A percentile compares a stretch with the other conserved stretches of the same genome.
Conservation (phyloP, 2,329 filamentous ascomycete genomes). For the Penicillium vulpinum region DNA sequence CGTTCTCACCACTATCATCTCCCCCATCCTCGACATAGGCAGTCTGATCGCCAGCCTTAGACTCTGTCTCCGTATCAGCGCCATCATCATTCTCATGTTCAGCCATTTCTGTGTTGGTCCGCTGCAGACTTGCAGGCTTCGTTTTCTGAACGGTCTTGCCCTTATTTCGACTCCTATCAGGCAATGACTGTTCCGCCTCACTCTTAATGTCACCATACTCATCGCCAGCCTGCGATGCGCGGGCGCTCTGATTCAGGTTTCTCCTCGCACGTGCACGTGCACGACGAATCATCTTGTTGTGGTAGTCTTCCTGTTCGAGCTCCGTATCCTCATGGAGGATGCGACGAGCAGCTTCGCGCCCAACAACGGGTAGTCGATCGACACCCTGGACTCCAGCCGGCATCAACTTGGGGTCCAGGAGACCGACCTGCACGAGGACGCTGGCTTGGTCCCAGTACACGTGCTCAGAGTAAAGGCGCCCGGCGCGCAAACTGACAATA, state of each 20-base stretch:
- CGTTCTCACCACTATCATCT: slow-evolving; percentile 2
- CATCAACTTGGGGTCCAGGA: slow-evolving; percentile 58
- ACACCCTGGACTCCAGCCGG: slow-evolving; percentile 47
- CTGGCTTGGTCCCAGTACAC: slow-evolving; percentile 65
- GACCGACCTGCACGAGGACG: slow-evolving; percentile 59
- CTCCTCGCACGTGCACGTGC: slow-evolving; percentile 19
- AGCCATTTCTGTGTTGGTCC: not conserved
- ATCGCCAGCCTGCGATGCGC: slow-evolving; percentile 18
- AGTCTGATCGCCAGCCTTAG: slow-evolving; percentile 7
- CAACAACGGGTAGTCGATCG: slow-evolving; percentile 43
- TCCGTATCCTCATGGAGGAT: slow-evolving; percentile 42
- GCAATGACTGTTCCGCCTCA: slow-evolving; percentile 20
- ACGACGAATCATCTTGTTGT: slow-evolving; percentile 35
- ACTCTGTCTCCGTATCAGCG: slow-evolving; percentile 19
- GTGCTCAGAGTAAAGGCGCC: slow-evolving; percentile 57
- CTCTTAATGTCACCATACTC: slow-evolving; percentile 30
- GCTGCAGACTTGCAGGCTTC: not conserved
- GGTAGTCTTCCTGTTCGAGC: slow-evolving; percentile 35
- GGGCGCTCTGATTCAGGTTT: slow-evolving; percentile 9
- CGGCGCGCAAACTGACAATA: slow-evolving; percentile 56
- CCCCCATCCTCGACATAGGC: slow-evolving; percentile 17
- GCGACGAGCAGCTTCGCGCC: slow-evolving; percentile 41
- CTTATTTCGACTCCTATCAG: slow-evolving; percentile 14
- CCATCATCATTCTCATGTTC: slow-evolving; percentile 15
- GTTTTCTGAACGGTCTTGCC: slow-evolving; percentile 26